Percentiles rank a stretch among this genome's conserved stretches.
Conservation (phyloP, 805 yeast genomes). For the Lachancea meyersii region DNA sequence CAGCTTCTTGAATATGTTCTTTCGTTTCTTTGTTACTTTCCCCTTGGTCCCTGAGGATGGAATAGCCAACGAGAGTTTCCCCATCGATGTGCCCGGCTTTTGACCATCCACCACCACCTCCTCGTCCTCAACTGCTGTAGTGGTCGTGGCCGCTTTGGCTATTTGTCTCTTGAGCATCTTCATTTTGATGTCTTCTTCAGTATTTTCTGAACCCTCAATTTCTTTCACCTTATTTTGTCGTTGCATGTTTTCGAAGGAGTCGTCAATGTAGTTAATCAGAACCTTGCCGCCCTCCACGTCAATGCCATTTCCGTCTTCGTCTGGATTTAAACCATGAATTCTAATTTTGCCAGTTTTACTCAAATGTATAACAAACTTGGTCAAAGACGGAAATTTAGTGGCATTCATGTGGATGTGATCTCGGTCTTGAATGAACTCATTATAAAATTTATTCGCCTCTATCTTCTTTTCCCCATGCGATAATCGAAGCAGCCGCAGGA, state of each 20-base stretch:
- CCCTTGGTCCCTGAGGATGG: slow-evolving; percentile 1
- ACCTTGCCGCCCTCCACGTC: slow-evolving; percentile 34
- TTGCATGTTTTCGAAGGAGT: slow-evolving; percentile 42
- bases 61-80: slow-evolving; percentile 5
- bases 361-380: slow-evolving; percentile 59
- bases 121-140: neutral
- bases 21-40: slow-evolving; percentile 8
- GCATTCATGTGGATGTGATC: slow-evolving; percentile 89
- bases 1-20: slow-evolving; percentile 8
- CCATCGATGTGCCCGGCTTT: neutral
- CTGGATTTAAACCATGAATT: slow-evolving; percentile 38
- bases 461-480: slow-evolving; percentile 78
- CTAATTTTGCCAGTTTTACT: slow-evolving; percentile 50
- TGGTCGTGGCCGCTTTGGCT: slow-evolving; percentile 17
- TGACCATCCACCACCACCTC: slow-evolving; percentile 1
- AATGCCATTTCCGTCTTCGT: slow-evolving; percentile 28
- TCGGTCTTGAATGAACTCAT: slow-evolving; percentile 76
- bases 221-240: slow-evolving; percentile 37
- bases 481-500: slow-evolving; percentile 52
- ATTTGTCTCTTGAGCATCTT: slow-evolving; percentile 50
- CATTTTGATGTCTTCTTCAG: slow-evolving; percentile 43
- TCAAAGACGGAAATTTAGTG: slow-evolving; percentile 68
- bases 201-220: slow-evolving; percentile 32
- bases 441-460: slow-evolving; percentile 81
- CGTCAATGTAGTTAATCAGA: slow-evolving; percentile 49